Percentiles rank a stretch among this genome's conserved stretches.
These are phyloP conservation scores for Orbilia javanica DNA, from an alignment of 2,329 filamentous ascomycete genomes.

Conservation along the genomic window DNA sequence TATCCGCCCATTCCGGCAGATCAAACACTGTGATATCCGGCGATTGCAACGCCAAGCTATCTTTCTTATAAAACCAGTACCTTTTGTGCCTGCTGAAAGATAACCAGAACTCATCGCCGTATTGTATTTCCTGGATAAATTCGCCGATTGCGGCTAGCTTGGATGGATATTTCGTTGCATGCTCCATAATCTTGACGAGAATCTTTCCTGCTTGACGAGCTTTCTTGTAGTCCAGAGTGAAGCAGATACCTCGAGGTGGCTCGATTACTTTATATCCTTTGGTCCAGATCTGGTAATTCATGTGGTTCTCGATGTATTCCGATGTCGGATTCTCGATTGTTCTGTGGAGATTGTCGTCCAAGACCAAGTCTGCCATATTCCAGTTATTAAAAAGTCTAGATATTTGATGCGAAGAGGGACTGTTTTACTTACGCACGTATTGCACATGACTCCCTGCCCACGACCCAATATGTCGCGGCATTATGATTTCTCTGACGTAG, in stretches of 20 bases:
- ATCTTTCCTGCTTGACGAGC: background rate
- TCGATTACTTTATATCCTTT: background rate
- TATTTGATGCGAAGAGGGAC: background rate
- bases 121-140: background rate
- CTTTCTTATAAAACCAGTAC: constrained; percentile 31
- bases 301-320: background rate
- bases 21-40: background rate
- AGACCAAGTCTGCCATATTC: background rate
- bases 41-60: background rate
- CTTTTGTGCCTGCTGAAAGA: constrained; percentile 5
- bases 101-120: constrained; percentile 22
- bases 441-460: constrained; percentile 27
- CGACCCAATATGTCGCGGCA: constrained; percentile 29
- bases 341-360: background rate
- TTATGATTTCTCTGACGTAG: constrained; percentile 8
- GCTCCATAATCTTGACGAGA: background rate
- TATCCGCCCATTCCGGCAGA: background rate
- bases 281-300: background rate
- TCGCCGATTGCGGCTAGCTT: background rate
- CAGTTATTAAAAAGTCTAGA: background rate
- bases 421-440: constrained; percentile 33
- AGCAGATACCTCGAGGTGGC: background rate
- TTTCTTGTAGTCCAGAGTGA: background rate
- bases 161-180: background rate
- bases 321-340: background rate